These are phyloP conservation scores for Apiotrichum siamense DNA, from an alignment of 1,284 basidiomycete genomes.

Conservation along the genomic window DNA sequence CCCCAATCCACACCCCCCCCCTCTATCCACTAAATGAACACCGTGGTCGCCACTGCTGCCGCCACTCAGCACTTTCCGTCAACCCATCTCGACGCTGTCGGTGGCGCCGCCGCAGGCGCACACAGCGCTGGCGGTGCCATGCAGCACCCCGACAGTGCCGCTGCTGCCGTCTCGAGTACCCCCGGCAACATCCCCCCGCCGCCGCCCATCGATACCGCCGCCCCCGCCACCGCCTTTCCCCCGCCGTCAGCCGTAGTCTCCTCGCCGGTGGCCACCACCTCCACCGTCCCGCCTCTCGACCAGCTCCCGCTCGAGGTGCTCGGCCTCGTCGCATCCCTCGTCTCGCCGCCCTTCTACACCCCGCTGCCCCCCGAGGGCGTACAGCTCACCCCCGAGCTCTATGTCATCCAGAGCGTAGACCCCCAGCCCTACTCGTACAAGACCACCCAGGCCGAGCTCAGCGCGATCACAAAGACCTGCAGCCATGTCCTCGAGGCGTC, in stretches of 20 bases:
- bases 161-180: neutral
- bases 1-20: neutral
- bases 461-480: slow-evolving; percentile 20
- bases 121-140: slow-evolving; percentile 2
- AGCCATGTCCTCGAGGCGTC: slow-evolving; percentile 35
- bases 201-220: neutral
- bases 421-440: slow-evolving; percentile 23
- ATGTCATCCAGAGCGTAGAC: slow-evolving; percentile 28
- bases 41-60: neutral
- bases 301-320: slow-evolving; percentile 42
- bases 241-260: no score
- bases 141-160: neutral
- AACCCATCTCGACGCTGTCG: slow-evolving; percentile 11
- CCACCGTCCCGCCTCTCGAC: slow-evolving; percentile 20
- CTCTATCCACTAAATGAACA: neutral
- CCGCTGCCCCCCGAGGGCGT: slow-evolving; percentile 13
- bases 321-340: slow-evolving; percentile 30
- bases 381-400: slow-evolving; percentile 14
- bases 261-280: no score
- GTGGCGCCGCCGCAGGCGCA: neutral
- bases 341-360: slow-evolving; percentile 33
- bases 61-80: neutral
- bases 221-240: neutral
- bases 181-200: neutral
- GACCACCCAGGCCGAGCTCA: slow-evolving; percentile 21